phyloP scores from a whole-genome alignment of 345 rosid genomes.

The Barbarea vulgaris region DNA sequence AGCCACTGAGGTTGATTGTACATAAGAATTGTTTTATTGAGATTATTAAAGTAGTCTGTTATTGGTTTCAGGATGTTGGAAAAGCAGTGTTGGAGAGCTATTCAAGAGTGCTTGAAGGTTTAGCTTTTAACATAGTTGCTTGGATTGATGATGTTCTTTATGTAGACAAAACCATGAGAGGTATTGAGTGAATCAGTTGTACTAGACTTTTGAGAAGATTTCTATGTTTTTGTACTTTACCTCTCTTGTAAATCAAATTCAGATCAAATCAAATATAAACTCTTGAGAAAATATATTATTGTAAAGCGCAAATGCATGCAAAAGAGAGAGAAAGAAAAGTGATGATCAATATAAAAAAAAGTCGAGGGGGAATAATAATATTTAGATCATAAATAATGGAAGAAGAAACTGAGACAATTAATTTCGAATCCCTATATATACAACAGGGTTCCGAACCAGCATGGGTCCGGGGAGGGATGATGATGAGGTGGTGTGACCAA shows the following conservation, averaged over 20 bases:
- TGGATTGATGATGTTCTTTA: conserved; percentile 80
- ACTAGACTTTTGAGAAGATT: not conserved
- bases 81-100: conserved; percentile 82
- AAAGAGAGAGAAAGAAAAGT: not conserved
- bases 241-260: conserved; percentile 7
- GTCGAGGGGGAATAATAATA: conserved; percentile 23
- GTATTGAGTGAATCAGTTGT: conserved; percentile 9
- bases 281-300: not conserved
- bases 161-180: conserved; percentile 58
- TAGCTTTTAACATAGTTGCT: conserved; percentile 81
- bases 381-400: conserved; percentile 35
- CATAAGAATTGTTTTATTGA: not conserved
- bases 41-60: not conserved
- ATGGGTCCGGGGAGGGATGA: conserved; percentile 22
- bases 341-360: conserved; percentile 18
- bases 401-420: conserved; percentile 37
- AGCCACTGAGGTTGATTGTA: not conserved
- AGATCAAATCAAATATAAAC: not conserved
- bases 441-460: conserved; percentile 43
- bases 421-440: conserved; percentile 39
- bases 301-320: conserved; percentile 3
- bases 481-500: conserved; percentile 25
- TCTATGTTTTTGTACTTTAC: conserved; percentile 11
- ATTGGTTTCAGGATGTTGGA: conserved; percentile 71
- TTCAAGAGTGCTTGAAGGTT: conserved; percentile 79